Conservation (phyloP, 495 filamentous ascomycete genomes). For the Niebla homalea region DNA sequence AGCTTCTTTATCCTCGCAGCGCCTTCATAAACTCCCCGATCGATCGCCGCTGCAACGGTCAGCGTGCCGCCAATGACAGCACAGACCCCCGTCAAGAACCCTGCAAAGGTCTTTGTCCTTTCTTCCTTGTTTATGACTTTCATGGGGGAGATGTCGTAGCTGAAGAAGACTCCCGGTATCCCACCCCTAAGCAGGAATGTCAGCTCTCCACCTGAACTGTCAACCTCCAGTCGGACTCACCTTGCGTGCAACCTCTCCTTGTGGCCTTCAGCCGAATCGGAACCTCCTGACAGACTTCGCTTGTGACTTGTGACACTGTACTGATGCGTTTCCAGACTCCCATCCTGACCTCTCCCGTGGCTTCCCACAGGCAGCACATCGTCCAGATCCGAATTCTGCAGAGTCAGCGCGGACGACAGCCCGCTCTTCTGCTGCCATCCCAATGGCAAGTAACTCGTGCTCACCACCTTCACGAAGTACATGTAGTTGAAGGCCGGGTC, state of each 20-base stretch:
- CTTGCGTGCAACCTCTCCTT: slow-evolving; percentile 73
- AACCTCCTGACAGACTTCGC: slow-evolving; percentile 67
- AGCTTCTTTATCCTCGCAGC: slow-evolving; percentile 65
- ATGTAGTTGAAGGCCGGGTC: slow-evolving; percentile 89
- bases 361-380: slow-evolving; percentile 15
- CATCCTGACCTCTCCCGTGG: slow-evolving; percentile 30
- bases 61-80: slow-evolving; percentile 89
- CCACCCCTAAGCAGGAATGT: slow-evolving; percentile 41
- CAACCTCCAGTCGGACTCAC: background rate
- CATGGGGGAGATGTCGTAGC: slow-evolving; percentile 99
- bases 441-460: slow-evolving; percentile 83
- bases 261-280: slow-evolving; percentile 73
- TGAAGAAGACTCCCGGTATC: slow-evolving; percentile 97
- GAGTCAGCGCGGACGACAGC: slow-evolving; percentile 15
- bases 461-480: slow-evolving; percentile 99
- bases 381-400: slow-evolving; percentile 15
- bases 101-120: slow-evolving; percentile 69
- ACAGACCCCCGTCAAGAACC: slow-evolving; percentile 86
- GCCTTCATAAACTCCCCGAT: slow-evolving; percentile 86
- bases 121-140: slow-evolving; percentile 97
- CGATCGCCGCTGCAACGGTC: slow-evolving; percentile 88
- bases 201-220: background rate
- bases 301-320: slow-evolving; percentile 95
- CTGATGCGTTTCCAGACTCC: slow-evolving; percentile 92
- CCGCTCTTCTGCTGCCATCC: slow-evolving; percentile 49